Conservation (phyloP, 768 basidiomycete genomes). For the Tylopilus sp. region DNA sequence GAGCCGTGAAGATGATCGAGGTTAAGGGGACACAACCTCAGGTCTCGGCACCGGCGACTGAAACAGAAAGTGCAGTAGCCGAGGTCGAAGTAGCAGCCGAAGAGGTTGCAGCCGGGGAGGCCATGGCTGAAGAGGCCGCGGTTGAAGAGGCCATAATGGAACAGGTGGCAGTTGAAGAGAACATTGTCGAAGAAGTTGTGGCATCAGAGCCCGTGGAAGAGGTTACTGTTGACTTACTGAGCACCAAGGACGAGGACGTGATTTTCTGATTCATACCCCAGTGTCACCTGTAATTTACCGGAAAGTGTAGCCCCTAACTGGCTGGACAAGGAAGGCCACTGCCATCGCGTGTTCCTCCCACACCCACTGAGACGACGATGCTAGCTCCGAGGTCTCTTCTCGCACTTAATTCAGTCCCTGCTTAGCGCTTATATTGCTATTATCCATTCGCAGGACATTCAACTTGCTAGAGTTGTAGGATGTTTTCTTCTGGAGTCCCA, state of each 20-base stretch:
- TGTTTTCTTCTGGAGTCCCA: too few species aligned
- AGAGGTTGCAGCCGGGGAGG: constrained; percentile 28
- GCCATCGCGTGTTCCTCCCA: too few species aligned
- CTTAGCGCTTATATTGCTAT: too few species aligned
- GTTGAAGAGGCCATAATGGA: constrained; percentile 17
- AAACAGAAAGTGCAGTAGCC: not conserved
- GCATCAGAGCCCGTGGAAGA: constrained; percentile 22
- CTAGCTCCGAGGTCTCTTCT: too few species aligned
- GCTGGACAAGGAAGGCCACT: too few species aligned
- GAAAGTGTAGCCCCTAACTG: too few species aligned
- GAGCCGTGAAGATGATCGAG: constrained; percentile 3
- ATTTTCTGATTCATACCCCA: constrained; percentile 64
- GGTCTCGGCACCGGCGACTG: not conserved
- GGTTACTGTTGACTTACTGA: constrained; percentile 60
- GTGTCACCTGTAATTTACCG: too few species aligned
- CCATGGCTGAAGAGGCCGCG: constrained; percentile 18
- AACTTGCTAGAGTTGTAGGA: too few species aligned
- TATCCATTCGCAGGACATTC: too few species aligned
- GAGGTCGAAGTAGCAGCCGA: constrained; percentile 26
- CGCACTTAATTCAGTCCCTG: too few species aligned
- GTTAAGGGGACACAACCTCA: constrained; percentile 3
- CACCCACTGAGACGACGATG: too few species aligned
- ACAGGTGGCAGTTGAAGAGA: constrained; percentile 24
- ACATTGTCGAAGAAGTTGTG: not conserved
- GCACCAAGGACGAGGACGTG: constrained; percentile 87